A percentile compares a stretch with the other conserved stretches of the same genome.
Evolutionary conservation across 2,329 filamentous ascomycete genomes (phyloP).

Genomic region (Rachicladosporium sp.): DNA sequence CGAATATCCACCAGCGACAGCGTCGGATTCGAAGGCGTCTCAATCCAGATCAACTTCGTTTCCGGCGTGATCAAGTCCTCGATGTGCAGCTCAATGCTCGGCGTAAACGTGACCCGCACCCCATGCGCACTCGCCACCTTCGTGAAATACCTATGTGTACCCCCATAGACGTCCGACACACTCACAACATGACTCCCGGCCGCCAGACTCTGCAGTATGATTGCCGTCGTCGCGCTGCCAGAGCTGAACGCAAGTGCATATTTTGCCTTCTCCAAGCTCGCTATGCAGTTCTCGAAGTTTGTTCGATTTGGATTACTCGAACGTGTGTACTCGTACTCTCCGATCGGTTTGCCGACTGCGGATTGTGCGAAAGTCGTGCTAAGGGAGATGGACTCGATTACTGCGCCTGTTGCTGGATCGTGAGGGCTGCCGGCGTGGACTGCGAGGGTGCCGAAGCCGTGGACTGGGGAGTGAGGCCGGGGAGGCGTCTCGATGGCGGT

Average conservation of each 20-base stretch:
- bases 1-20: slow-evolving; percentile 86
- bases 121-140: slow-evolving; percentile 92
- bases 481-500: slow-evolving; percentile 58
- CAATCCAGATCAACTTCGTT: slow-evolving; percentile 95
- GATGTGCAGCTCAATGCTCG: slow-evolving; percentile 81
- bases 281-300: slow-evolving; percentile 87
- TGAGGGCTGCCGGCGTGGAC: slow-evolving; percentile 88
- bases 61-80: slow-evolving; percentile 70
- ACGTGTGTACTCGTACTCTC: slow-evolving; percentile 83
- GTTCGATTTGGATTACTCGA: slow-evolving; percentile 89
- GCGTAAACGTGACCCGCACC: slow-evolving; percentile 87
- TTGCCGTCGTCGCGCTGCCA: slow-evolving; percentile 85
- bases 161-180: slow-evolving; percentile 94
- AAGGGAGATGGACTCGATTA: slow-evolving; percentile 91
- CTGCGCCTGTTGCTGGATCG: slow-evolving; percentile 82
- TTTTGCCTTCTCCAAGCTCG: slow-evolving; percentile 81
- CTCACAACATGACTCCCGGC: slow-evolving; percentile 88
- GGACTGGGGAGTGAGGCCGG: slow-evolving; percentile 58
- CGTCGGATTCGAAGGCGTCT: slow-evolving; percentile 89
- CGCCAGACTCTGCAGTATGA: slow-evolving; percentile 83
- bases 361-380: slow-evolving; percentile 95
- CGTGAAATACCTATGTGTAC: slow-evolving; percentile 97
- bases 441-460: slow-evolving; percentile 81
- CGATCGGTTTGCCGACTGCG: slow-evolving; percentile 74
- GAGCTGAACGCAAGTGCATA: slow-evolving; percentile 91